Percentiles rank a stretch among this genome's conserved stretches.
Conservation (phyloP, 352 stramenopile species). For the Peronosclerospora sorghi region DNA sequence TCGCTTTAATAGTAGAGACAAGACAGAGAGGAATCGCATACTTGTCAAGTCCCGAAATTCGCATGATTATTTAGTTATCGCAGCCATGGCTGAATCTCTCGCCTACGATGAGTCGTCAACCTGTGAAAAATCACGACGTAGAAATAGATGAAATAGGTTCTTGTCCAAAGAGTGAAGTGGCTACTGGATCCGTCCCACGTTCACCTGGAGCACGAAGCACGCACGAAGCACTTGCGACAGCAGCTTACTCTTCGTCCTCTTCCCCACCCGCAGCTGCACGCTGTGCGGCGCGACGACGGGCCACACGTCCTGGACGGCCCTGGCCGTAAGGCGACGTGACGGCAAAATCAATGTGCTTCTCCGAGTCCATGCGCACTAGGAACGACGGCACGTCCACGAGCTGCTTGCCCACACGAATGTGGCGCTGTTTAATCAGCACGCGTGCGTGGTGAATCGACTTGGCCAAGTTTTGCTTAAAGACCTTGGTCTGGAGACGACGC, state of each 20-base stretch:
- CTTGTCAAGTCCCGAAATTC: conserved; percentile 68
- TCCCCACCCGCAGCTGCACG: conserved; percentile 86
- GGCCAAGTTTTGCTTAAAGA: conserved; percentile 98
- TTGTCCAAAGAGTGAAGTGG: too few species aligned
- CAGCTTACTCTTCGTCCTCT: conserved; percentile 80
- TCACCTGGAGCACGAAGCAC: too few species aligned
- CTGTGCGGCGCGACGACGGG: conserved; percentile 88
- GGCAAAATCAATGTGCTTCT: conserved; percentile 99
- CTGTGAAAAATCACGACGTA: too few species aligned
- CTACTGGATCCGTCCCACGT: too few species aligned
- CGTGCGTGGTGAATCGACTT: conserved; percentile 99
- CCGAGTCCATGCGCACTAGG: conserved; percentile 96
- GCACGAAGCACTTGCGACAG: too few species aligned
- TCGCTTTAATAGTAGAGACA: too few species aligned
- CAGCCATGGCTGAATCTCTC: too few species aligned
- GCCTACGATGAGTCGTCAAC: too few species aligned
- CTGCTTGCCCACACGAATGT: conserved; percentile 99
- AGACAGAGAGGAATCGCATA: too few species aligned
- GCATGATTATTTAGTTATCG: conserved; percentile 78
- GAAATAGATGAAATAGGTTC: too few species aligned
- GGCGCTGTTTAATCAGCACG: conserved; percentile 98
- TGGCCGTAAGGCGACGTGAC: conserved; percentile 97
- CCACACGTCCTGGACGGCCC: conserved; percentile 93
- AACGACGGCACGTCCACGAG: conserved; percentile 98
- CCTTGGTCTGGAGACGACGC: conserved; percentile 97